Conservation (phyloP, 2,329 filamentous ascomycete genomes). For the Colletotrichum sidae region DNA sequence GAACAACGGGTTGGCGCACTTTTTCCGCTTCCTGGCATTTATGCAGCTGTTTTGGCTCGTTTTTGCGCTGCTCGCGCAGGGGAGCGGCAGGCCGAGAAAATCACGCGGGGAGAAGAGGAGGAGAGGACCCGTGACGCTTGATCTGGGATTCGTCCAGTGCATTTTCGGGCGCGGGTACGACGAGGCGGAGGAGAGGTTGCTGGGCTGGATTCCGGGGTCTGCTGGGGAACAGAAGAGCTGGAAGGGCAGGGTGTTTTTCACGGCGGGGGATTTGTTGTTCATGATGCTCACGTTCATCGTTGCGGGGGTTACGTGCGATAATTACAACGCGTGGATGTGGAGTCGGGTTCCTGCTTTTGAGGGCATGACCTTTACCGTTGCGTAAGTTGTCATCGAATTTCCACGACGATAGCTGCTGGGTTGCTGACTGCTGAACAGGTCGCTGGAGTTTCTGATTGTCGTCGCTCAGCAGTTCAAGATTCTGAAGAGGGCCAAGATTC, state of each 20-base stretch:
- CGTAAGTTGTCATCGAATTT: conserved; percentile 1
- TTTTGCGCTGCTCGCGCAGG: conserved; percentile 2
- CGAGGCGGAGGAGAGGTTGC: conserved; percentile 2
- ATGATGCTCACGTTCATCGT: background rate
- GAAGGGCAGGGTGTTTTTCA: background rate
- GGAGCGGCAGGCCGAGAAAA: background rate
- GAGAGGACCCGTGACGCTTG: conserved; percentile 2
- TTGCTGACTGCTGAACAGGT: background rate
- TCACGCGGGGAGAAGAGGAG: background rate
- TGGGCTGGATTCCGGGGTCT: background rate
- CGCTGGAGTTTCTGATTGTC: conserved; percentile 18
- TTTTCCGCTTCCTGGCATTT: conserved; percentile 22
- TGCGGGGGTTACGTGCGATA: background rate
- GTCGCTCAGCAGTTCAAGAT: conserved; percentile 24
- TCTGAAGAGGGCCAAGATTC: conserved; percentile 27
- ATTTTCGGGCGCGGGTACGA: conserved; percentile 14
- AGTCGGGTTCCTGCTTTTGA: background rate
- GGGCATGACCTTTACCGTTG: conserved; percentile 3
- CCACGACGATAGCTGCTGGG: too few species aligned
- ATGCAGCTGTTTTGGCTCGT: conserved; percentile 27
- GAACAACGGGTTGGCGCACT: background rate
- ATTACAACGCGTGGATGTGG: background rate
- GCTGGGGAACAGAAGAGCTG: background rate
- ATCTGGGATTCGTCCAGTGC: conserved; percentile 25
- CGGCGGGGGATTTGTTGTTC: conserved; percentile 3